Percentiles rank a stretch among this genome's conserved stretches.
phyloP scores from a whole-genome alignment of 2,329 filamentous ascomycete species.

The Paecilomyces variotii region DNA sequence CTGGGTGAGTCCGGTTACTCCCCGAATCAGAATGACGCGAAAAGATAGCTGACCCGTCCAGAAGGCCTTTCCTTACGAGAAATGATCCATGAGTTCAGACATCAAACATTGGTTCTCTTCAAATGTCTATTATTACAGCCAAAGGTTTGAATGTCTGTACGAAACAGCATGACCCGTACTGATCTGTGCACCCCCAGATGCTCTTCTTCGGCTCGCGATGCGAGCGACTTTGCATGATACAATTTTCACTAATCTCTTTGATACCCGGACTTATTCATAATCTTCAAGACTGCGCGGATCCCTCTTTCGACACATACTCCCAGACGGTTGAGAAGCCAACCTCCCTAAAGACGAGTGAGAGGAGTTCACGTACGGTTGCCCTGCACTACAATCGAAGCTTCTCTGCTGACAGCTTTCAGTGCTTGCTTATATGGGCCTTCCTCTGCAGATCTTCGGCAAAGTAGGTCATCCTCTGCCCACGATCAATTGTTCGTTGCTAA shows the following conservation, averaged over 20 bases:
- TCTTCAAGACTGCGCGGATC: constrained; percentile 91
- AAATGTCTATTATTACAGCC: constrained; percentile 91
- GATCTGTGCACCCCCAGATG: constrained; percentile 54
- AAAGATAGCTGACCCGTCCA: constrained; percentile 10
- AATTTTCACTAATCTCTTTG: constrained; percentile 91
- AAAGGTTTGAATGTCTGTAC: constrained; percentile 55
- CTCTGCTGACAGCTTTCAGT: constrained; percentile 40
- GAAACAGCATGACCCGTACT: neutral
- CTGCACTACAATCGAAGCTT: neutral
- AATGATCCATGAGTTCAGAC: constrained; percentile 87
- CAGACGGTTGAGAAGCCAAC: constrained; percentile 67
- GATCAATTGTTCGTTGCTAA: constrained; percentile 59
- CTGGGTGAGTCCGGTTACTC: neutral
- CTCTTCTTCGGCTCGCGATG: constrained; percentile 97
- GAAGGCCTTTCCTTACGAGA: constrained; percentile 68
- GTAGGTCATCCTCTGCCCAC: constrained; percentile 31
- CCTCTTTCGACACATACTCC: constrained; percentile 80
- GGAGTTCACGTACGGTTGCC: constrained; percentile 56
- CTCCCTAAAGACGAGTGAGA: constrained; percentile 83
- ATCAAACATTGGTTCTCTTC: constrained; percentile 86
- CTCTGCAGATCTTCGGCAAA: constrained; percentile 91
- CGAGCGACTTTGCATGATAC: constrained; percentile 94
- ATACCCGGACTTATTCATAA: constrained; percentile 87
- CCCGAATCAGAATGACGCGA: constrained; percentile 5
- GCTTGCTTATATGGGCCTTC: constrained; percentile 87